Base-by-base conservation (phyloP, 225 moss, liverwort and hornwort genomes). In the Bryoerythrophyllum caledonicum region DNA sequence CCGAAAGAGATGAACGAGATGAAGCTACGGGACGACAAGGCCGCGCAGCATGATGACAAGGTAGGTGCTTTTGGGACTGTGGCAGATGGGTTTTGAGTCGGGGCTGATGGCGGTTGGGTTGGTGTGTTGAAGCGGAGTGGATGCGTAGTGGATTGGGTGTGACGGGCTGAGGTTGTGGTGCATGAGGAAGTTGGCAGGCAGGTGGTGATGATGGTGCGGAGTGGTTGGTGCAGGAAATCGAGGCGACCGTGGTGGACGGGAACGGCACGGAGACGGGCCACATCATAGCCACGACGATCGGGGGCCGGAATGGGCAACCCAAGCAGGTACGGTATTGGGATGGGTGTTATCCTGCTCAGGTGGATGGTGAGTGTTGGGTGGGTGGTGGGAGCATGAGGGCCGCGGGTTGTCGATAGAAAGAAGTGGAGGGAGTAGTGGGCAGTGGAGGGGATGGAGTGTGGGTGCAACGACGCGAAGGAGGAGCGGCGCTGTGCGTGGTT, bases 191-290 rank as follows among this genome's bases (percentile, higher is more conserved):
- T n/a, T n/a, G 21, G 48, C 19, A 7, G 58, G 41, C 43, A 21
- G 21, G 49, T 21, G 56, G 20, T 66, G 60, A 60, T 20, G 2
- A 9, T 30, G 1, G n/a, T 4, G 48, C 48, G 72, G 48, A 5
- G 5, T 73, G 32, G 23, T 30, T n/a, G n/a, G 49, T 72, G 62
- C 88, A 95, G 95, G 99, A 99, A 71, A 90, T 95, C 27, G 99
- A 99, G 82, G 99, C 99, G 38, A 91, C 99, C 17, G 91, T 99
- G 26, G 95, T 99, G 40, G 99, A 95, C 74, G 99, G 99, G 63
- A 99, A 99, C 48, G 95, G 99, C 44, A 95, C 99, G 0, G 99
- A 99, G 83, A 99, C 99, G 0, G 99, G 99, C 28, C 99, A 99
- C 67, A 95, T 99, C 67, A 99, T 99, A 43, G 95, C 99, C 3